Evolutionary conservation across 2,329 filamentous ascomycete genomes (phyloP), one percentile per base, ranked within the genome.

Genomic region (Stagonosporopsis tanaceti): DNA sequence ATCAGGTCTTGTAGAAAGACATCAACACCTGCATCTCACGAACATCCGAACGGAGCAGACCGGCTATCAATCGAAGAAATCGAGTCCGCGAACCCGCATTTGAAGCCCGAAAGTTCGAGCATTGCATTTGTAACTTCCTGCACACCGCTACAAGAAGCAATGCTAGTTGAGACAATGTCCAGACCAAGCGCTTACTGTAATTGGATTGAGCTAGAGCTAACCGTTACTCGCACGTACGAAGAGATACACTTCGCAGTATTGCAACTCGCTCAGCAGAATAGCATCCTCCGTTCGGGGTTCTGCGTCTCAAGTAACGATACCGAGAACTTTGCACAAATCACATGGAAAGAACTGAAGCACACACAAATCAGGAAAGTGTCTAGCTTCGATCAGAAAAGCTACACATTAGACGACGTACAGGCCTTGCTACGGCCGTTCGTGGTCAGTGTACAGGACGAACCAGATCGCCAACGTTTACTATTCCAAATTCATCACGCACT

Each of bases 401-500:
- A 81, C 14, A 63, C 66, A 9, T 39, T 79, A 68, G 20, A 70
- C 72, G 6, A 73, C 28, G 66, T 74, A 3, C 63, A 76, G 6
- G 76, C 77, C 34, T 65, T 85, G 14, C 77, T 91, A 2, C 78
- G 79, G 28, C 91, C 92, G 0, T 78, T 93, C 14, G 77, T 73
- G 15, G 76, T 92, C n/a, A 84, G 91, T 57, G 76, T 93, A 1
- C 64, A 59, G 24, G 47, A 59, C 15, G 47, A 30, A 12, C 65
- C 12, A 46, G 62, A 50, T 30, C 48, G 7, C 17, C 63, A 17
- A 47, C 69, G 4, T 53, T 61, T 45, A 30, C 64, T 78, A 4
- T 73, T 91, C 41, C 81, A 89, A 12, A 79, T 96, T 0, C 93
- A 96, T 70, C 93, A 97, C 75, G 87, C 91, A 0, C 73, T 96